A percentile compares a stretch with the other conserved stretches of the same genome.
phyloP scores from a whole-genome alignment of 495 filamentous ascomycete species.

The Aspergillus baeticus region DNA sequence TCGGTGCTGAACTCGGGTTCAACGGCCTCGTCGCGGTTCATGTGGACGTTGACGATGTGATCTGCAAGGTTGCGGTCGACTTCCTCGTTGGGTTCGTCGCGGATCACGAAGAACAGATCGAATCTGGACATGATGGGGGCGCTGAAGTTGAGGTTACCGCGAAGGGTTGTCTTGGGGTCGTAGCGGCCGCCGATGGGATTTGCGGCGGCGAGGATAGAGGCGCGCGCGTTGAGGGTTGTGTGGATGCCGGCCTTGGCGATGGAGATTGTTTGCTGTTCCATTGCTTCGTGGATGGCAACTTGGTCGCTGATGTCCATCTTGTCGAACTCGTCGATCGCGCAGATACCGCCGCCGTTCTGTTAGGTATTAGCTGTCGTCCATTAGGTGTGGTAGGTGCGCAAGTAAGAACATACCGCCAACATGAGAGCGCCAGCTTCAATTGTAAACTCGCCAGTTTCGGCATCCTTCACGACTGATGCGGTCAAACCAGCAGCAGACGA shows the following conservation, averaged over 20 bases:
- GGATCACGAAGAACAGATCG: conserved; percentile 97
- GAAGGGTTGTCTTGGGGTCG: conserved; percentile 89
- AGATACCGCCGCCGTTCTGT: conserved; percentile 71
- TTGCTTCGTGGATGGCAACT: conserved; percentile 99
- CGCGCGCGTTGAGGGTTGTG: conserved; percentile 93
- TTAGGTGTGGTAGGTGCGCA: not conserved
- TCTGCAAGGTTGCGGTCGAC: conserved; percentile 88
- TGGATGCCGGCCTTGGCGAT: conserved; percentile 99
- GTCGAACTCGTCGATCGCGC: conserved; percentile 98
- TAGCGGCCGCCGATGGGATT: conserved; percentile 96
- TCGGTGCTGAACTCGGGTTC: conserved; percentile 93
- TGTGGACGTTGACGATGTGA: conserved; percentile 95
- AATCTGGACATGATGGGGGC: conserved; percentile 99
- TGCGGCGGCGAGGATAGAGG: conserved; percentile 91
- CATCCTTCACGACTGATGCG: conserved; percentile 94
- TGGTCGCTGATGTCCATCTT: conserved; percentile 99
- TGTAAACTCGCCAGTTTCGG: conserved; percentile 97
- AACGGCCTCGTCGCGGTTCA: conserved; percentile 85
- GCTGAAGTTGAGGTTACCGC: conserved; percentile 96
- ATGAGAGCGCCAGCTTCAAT: conserved; percentile 98
- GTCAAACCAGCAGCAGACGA: conserved; percentile 97
- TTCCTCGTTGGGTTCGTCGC: conserved; percentile 92
- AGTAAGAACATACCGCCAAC: conserved; percentile 70
- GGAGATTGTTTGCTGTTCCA: conserved; percentile 99
- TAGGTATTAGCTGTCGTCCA: not conserved